A percentile compares a stretch with the other conserved stretches of the same genome.
phyloP scores from a whole-genome alignment of 192 early-diverging fungal species.

The Entomortierella lignicola region DNA sequence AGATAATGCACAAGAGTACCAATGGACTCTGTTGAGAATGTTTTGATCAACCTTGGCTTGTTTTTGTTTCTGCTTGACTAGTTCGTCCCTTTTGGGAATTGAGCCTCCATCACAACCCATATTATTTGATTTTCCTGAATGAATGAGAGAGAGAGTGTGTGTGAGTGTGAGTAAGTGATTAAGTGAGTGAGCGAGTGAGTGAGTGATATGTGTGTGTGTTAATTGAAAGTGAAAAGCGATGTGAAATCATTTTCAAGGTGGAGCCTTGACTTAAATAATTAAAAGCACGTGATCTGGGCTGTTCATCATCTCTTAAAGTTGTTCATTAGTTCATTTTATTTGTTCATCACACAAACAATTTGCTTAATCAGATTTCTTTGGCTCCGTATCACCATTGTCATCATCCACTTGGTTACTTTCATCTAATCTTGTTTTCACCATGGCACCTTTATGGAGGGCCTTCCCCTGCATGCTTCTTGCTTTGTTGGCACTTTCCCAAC shows the following conservation, averaged over 20 bases:
- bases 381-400: neutral
- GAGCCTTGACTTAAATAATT: too few species aligned
- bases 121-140: neutral
- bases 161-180: too few species aligned
- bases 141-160: neutral
- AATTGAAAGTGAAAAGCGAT: too few species aligned
- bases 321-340: too few species aligned
- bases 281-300: too few species aligned
- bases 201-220: too few species aligned
- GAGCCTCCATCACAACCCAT: conserved; percentile 91
- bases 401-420: neutral
- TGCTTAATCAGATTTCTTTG: neutral
- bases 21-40: conserved; percentile 67
- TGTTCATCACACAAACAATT: too few species aligned
- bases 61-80: conserved; percentile 84
- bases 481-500: conserved; percentile 12
- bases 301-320: neutral
- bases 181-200: neutral
- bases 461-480: conserved; percentile 13
- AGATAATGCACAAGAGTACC: conserved; percentile 84
- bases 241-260: too few species aligned
- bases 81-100: conserved; percentile 88
- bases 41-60: conserved; percentile 74
- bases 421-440: conserved; percentile 3
- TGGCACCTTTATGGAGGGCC: conserved; percentile 27